Evolutionary conservation across 352 stramenopile genomes (phyloP), one percentile per base, ranked within the genome.

Genomic region (Phytophthora capsici): DNA sequence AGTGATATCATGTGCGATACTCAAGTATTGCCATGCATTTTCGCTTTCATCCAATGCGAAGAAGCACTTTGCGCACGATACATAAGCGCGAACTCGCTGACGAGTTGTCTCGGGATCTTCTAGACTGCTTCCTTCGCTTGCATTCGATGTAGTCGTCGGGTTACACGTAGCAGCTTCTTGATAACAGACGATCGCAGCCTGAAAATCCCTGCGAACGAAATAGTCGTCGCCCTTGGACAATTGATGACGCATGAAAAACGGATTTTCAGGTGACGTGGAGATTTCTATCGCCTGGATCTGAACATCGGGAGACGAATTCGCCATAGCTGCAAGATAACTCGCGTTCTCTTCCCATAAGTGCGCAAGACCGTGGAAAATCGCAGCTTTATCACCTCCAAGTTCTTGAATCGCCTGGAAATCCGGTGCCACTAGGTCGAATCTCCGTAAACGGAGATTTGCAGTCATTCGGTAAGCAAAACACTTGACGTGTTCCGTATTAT

Each of bases 401-500:
- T 49, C 63, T 49, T 88, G 72, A 43, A 91, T 84, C 6, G 74
- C 62, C 8, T 81, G 59, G 47, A 89, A 90, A 28, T 90, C 82
- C 0, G 65, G 57, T 14, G 76, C 56, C 7, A 92, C 76, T 13
- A 75, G 26, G 28, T 89, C 79, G 30, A 84, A 86, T 48, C 74
- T 58, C 16, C 79, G 63, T 60, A 92, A 70, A 19, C 82, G 77
- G 19, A 92, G 47, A 45, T 92, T 90, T 32, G 81, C 79, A 4
- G 78, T 82, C 84, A 92, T 90, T 9, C 84, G 75, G 63, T 92
- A 92, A 0, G 82, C 77, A 60, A 88, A 90, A 48, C 81, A 90
- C 47, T 89, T 89, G 23, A 93, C 84, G 59, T 90, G 76, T 58
- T 89, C 74, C 0, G 80, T 88, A 30, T 86, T 84, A 46, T 90